phyloP scores from a whole-genome alignment of 2,329 filamentous ascomycete species.

The Cladophialophora psammophila region DNA sequence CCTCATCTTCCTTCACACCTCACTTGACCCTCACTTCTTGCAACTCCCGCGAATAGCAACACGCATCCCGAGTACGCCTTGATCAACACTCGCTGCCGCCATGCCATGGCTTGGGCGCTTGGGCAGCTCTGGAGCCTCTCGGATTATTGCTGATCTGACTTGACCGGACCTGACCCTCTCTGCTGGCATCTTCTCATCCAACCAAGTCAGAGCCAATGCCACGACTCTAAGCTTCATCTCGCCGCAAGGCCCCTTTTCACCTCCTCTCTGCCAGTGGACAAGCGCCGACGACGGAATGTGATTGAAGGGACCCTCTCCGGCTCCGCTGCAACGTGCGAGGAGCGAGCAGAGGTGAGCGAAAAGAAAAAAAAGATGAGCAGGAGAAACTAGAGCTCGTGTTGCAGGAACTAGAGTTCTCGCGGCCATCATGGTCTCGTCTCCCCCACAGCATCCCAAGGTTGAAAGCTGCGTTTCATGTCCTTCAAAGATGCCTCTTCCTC shows the following conservation, averaged over 20 bases:
- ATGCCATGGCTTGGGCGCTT: constrained; percentile 31
- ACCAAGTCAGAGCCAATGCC: constrained; percentile 26
- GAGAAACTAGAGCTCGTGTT: constrained; percentile 5
- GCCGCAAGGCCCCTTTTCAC: constrained; percentile 5
- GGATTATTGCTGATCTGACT: constrained; percentile 22
- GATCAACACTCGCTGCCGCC: constrained; percentile 21
- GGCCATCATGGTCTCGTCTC: neutral
- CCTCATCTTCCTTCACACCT: constrained; percentile 27
- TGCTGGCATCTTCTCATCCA: constrained; percentile 37
- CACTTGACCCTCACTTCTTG: too few relatives aligned
- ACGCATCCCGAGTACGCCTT: neutral
- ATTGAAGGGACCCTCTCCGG: constrained; percentile 24
- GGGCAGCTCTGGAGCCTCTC: constrained; percentile 25
- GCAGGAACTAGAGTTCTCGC: constrained; percentile 17
- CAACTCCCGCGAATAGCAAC: constrained; percentile 25
- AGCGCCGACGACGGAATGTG: constrained; percentile 29
- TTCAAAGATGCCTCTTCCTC: constrained; percentile 10
- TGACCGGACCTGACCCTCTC: constrained; percentile 20
- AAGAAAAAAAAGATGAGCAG: neutral
- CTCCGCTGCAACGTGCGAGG: constrained; percentile 19
- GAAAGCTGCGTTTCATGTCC: constrained; percentile 22
- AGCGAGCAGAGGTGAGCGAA: constrained; percentile 2
- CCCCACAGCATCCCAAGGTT: constrained; percentile 8
- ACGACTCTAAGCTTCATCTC: constrained; percentile 20
- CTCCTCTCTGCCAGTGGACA: constrained; percentile 15